These are phyloP conservation scores for Camellia sinensis DNA, from an alignment of 148 eudicot species.

Conservation along the genomic window DNA sequence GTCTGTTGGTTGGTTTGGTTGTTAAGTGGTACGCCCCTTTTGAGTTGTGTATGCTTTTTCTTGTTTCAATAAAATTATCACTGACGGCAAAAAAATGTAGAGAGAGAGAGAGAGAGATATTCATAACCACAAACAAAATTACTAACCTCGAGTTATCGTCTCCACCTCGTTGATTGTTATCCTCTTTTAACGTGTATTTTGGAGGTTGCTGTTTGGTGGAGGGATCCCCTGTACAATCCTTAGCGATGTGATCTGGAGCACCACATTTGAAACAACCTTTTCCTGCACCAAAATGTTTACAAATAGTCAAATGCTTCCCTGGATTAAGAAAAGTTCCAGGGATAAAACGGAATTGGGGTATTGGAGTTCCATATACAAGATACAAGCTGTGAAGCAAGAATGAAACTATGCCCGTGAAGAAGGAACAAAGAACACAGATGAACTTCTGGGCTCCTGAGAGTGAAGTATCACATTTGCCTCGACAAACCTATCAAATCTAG, in stretches of 20 bases:
- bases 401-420: neutral
- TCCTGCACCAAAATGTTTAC: conserved; percentile 35
- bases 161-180: conserved; percentile 64
- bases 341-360: neutral
- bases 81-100: neutral
- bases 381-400: neutral
- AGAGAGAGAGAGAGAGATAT: neutral
- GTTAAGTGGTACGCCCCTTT: no score
- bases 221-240: conserved; percentile 66
- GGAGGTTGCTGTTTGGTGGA: conserved; percentile 32
- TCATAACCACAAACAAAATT: neutral
- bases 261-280: conserved; percentile 94
- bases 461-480: neutral
- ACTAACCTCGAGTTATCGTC: conserved; percentile 55
- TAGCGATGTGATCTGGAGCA: conserved; percentile 78
- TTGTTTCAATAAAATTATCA: no score
- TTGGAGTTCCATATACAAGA: neutral
- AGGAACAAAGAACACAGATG: neutral
- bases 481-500: neutral
- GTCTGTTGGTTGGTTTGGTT: no score
- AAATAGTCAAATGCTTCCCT: neutral
- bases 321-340: neutral
- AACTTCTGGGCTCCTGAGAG: neutral
- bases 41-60: no score
- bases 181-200: conserved; percentile 65